Evolutionary conservation across 208 protist species (phyloP).

Genomic region (Leishmania major): DNA sequence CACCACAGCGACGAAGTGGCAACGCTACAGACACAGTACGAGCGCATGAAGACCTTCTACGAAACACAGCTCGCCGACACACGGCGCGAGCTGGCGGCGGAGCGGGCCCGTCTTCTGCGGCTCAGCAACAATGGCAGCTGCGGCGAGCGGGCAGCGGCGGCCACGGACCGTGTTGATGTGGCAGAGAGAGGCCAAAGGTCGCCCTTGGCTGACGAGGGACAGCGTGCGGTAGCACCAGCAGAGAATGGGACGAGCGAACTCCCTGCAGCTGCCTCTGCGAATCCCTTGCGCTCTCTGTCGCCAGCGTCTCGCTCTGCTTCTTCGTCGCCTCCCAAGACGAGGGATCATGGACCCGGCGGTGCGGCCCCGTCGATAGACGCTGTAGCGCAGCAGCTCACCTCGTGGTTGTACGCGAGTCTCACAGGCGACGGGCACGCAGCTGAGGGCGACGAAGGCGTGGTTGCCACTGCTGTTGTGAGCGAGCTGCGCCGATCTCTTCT

Average conservation of each 20-base stretch:
- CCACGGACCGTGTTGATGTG: background rate
- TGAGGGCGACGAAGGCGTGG: background rate
- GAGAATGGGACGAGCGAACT: background rate
- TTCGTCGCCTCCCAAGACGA: background rate
- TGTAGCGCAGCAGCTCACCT: constrained; percentile 38
- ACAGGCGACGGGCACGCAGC: background rate
- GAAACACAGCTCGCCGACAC: constrained; percentile 81
- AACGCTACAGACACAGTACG: constrained; percentile 63
- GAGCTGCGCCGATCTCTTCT: background rate
- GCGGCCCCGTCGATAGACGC: background rate
- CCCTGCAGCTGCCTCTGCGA: background rate
- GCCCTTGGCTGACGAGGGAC: background rate
- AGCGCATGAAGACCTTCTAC: constrained; percentile 70
- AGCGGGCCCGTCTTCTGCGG: constrained; percentile 32
- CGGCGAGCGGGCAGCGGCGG: background rate
- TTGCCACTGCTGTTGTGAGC: background rate
- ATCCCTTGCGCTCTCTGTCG: background rate
- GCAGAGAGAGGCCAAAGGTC: background rate
- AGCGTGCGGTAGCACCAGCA: background rate
- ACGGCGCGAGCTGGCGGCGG: constrained; percentile 59
- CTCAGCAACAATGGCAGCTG: constrained; percentile 10
- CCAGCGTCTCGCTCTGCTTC: background rate
- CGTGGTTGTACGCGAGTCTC: constrained; percentile 43
- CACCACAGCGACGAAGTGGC: constrained; percentile 59
- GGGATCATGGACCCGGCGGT: background rate